Base-by-base conservation (phyloP, 179 eudicot genomes). In the Gypsophila paniculata region DNA sequence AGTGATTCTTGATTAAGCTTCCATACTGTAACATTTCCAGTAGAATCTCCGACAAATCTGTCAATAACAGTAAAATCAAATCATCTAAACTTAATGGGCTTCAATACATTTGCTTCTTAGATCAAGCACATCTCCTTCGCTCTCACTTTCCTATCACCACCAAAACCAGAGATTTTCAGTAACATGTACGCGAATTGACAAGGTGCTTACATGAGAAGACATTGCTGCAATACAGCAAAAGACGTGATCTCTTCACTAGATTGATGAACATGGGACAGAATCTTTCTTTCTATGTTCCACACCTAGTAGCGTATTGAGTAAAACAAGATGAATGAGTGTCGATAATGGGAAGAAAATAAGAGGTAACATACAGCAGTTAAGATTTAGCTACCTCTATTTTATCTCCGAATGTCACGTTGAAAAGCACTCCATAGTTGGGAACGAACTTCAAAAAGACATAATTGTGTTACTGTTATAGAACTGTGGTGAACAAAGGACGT, bases 21-120 rank as follows among this genome's bases (percentile, higher is more conserved):
- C 85, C 90, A 76, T 72, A 92, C 86, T 0, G 91, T 85, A 66
- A 95, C 85, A 85, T 83, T 82, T 59, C 99, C 99, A 61, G 62
- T 57, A 36, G 85, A 83, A 76, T 92, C 90, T 82, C 99, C 99
- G 69, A 86, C 73, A 70, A 14, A 90, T 82, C 99, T 95, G 82
- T 39, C 72, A 71, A 76, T 9, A 55, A n/a, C 71, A 8, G 55
- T 44, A 29, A 34, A 17, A 42, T 17, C 69, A 36, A 60, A 71
- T 2, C 21, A 4, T 5, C 18, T 6, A 29, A 29, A 29, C 2
- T 17, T 15, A 22, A 15, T 4, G 22, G 61, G 51, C 52, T 25
- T 34, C 12, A 1, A 17, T 36, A 53, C 26, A 59, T 26, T 59
- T 17, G 13, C 63, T 59, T 26, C 55, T 8, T 62, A 62, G 66